phyloP scores from a whole-genome alignment of 108 stramenopile genomes.

The Asterionellopsis glacialis region DNA sequence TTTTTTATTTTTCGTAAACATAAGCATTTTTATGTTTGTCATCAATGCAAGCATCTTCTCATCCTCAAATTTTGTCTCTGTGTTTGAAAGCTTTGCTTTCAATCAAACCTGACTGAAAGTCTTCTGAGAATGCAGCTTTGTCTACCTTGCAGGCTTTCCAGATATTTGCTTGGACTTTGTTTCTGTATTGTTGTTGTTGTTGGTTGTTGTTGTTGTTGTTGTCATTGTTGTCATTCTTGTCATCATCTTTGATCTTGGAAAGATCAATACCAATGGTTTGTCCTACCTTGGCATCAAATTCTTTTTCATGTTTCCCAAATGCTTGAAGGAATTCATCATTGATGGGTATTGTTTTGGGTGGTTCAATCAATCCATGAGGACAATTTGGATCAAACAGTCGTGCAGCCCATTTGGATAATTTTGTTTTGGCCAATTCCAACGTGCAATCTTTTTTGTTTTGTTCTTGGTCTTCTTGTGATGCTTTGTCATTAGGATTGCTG shows the following conservation, averaged over 20 bases:
- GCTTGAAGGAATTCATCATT: slow-evolving; percentile 74
- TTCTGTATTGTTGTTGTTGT: too few species aligned
- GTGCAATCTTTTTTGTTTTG: too few species aligned
- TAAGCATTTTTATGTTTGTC: slow-evolving; percentile 15
- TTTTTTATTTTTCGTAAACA: slow-evolving; percentile 8
- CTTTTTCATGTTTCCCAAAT: slow-evolving; percentile 77
- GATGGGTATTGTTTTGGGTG: slow-evolving; percentile 38
- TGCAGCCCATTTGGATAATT: slow-evolving; percentile 76
- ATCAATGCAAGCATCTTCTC: slow-evolving; percentile 25
- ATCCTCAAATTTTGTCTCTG: slow-evolving; percentile 34
- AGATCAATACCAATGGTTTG: slow-evolving; percentile 42
- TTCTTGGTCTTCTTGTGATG: too few species aligned
- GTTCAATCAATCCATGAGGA: slow-evolving; percentile 54
- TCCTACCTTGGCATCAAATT: slow-evolving; percentile 35
- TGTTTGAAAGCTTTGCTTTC: slow-evolving; percentile 48
- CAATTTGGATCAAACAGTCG: slow-evolving; percentile 81
- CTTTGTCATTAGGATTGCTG: too few species aligned
- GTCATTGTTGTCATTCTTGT: too few species aligned
- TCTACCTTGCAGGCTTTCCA: slow-evolving; percentile 43
- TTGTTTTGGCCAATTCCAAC: slow-evolving; percentile 63
- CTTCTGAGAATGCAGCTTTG: slow-evolving; percentile 52
- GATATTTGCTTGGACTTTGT: slow-evolving; percentile 37
- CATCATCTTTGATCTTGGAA: slow-evolving; percentile 29
- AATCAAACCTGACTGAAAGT: slow-evolving; percentile 43
- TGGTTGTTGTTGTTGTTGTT: too few species aligned